Evolutionary conservation across 2,329 filamentous ascomycete genomes (phyloP), one percentile per base, ranked within the genome.

Genomic region (Thielaviopsis musarum): DNA sequence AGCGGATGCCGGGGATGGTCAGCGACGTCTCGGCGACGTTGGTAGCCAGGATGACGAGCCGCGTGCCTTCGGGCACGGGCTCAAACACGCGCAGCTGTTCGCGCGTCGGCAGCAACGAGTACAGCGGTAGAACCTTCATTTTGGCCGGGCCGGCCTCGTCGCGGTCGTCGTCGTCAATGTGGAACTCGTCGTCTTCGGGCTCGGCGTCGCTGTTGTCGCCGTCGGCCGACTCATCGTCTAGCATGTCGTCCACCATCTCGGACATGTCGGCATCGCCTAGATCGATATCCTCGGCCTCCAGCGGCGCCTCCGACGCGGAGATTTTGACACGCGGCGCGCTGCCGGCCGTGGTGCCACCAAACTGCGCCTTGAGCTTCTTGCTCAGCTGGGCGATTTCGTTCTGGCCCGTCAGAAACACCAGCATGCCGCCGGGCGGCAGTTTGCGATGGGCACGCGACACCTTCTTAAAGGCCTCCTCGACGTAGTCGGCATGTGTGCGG

Each of bases 11-110:
- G 0, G 93, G 91, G 60, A 98, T 98, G 0, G 93, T 98, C 68
- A 98, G 78, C 80, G 88, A 94, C 0, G 93, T 98, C 71, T 98
- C 93, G 0, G 93, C 93, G 52, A 98, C 89, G 70, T 98, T 98
- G 52, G 93, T 98, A 0, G 93, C 90, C 49, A 98, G 73, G 3
- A 98, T 86, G 57, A 98, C 87, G 24, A 93, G 79, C 9, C 93
- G 83, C 9, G 87, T 87, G 17, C 87, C 87, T 59, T 91, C 86
- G 0, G 91, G 91, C 0, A 88, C 81, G 0, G 85, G 77, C 63
- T 95, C 85, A 66, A 98, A 98, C 10, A 98, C 89, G 61, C 83
- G 82, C 68, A 96, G 79, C 71, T 98, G 93, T 66, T 97, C 90
- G 65, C 84, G 85, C 2, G 91, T 95, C 0, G 91, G 88, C 0